Base-by-base conservation (phyloP, 208 protist species). In the Leishmania aethiopica region DNA sequence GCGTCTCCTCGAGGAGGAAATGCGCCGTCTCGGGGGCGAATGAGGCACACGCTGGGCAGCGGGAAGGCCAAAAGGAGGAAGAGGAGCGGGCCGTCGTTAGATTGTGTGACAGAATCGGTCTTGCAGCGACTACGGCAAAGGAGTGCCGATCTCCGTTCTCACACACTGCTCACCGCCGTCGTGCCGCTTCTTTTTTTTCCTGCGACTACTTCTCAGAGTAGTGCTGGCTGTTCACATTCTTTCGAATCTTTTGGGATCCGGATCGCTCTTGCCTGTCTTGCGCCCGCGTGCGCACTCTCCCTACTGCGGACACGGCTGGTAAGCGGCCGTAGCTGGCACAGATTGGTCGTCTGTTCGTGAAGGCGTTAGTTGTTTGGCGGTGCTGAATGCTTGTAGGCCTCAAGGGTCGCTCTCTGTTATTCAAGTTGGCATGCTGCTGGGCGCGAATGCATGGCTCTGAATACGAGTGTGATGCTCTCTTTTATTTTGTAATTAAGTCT, bases 1-100 rank as follows among this genome's bases (percentile, higher is more conserved):
- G 78, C 88, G 83, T 53, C 87, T 94, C 0, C 88, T 96, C 37
- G 85, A 96, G 67, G 78, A 91, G 60, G 94, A 97, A 77, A 94
- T 89, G 89, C 86, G 84, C 25, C 91, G 91, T 53, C 84, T 95
- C 8, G 90, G 80, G 0, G 76, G 28, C 17, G 51, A 84, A 71
- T 84, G 59, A 77, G 51, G 11, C 10, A 13, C 3, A 8, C 35
- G 0, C 32, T 35, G 19, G 42, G 3, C 45, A 55, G 17, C 28
- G 4, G 28, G 11, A 37, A 8, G 35, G 19, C 32, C 32, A 17
- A 40, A 51, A 55, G 32, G 28, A 7, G 13, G 28, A 22, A 5
- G 28, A n/a, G 13, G 4, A 32, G 17, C 42, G 17, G 35, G 15
- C 32, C 15, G 4, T 8, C 35, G n/a, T 35, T 32, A 15, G 64